phyloP scores from a whole-genome alignment of 352 stramenopile genomes.

The Phytopythium sindhum region DNA sequence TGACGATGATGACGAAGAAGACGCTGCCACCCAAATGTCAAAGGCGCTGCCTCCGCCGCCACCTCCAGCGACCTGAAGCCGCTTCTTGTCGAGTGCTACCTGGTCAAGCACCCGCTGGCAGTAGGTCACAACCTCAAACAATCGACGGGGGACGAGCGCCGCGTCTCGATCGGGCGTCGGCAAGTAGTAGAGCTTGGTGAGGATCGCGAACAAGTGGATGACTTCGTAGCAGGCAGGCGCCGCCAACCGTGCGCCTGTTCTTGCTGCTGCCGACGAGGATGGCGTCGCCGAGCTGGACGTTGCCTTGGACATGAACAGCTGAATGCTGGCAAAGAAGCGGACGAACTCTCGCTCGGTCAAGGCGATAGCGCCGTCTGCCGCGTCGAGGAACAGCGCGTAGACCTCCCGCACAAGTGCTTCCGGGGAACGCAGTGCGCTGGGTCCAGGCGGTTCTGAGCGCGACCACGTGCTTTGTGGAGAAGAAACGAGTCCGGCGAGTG shows the following conservation, averaged over 20 bases:
- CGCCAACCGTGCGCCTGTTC: neutral
- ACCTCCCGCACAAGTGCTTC: constrained; percentile 31
- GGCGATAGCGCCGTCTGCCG: constrained; percentile 16
- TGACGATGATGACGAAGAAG: neutral
- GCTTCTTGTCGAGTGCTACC: constrained; percentile 26
- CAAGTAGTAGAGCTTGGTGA: constrained; percentile 23
- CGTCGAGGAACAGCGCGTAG: constrained; percentile 26
- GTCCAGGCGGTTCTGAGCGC: neutral
- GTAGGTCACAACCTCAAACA: constrained; percentile 33
- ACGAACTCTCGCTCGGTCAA: constrained; percentile 29
- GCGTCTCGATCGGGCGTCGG: constrained; percentile 3
- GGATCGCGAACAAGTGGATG: constrained; percentile 13
- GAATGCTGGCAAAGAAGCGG: constrained; percentile 35
- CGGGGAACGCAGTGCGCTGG: neutral
- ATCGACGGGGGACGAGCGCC: constrained; percentile 12
- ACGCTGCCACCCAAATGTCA: constrained; percentile 11
- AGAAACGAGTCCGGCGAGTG: neutral
- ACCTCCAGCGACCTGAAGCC: constrained; percentile 22
- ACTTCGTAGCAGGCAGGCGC: constrained; percentile 1
- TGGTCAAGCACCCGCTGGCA: constrained; percentile 37
- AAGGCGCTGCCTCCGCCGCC: neutral
- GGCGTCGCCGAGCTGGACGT: neutral
- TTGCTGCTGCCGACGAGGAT: neutral
- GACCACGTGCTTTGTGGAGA: neutral
- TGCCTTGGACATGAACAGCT: constrained; percentile 21